A percentile compares a stretch with the other conserved stretches of the same genome.
These are phyloP conservation scores for Fraxinus cuspidata DNA, from an alignment of 257 asterid genomes.

Conservation along the genomic window DNA sequence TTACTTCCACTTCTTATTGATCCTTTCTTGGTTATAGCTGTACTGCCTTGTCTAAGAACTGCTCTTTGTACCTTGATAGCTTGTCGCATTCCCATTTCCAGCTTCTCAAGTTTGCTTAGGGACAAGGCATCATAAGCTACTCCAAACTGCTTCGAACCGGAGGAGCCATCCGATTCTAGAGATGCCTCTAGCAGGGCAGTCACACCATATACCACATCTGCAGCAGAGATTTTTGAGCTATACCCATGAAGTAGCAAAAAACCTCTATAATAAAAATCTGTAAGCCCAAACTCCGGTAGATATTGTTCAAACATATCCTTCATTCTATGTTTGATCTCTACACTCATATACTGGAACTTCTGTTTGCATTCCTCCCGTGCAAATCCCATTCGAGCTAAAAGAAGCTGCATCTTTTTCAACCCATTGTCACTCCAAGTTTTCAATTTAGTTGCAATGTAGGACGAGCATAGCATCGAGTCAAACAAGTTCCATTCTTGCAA, in stretches of 20 bases:
- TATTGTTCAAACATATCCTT: slow-evolving; percentile 92
- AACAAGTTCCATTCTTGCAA: slow-evolving; percentile 98
- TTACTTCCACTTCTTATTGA: slow-evolving; percentile 94
- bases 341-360: slow-evolving; percentile 85
- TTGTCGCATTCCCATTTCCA: slow-evolving; percentile 84
- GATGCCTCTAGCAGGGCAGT: slow-evolving; percentile 86
- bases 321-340: slow-evolving; percentile 82
- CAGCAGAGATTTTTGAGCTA: slow-evolving; percentile 90
- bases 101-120: slow-evolving; percentile 67
- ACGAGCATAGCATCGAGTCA: slow-evolving; percentile 93
- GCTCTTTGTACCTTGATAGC: slow-evolving; percentile 95
- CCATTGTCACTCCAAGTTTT: slow-evolving; percentile 98
- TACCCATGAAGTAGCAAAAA: slow-evolving; percentile 80
- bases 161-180: slow-evolving; percentile 79
- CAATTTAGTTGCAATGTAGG: slow-evolving; percentile 86
- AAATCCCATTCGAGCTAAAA: slow-evolving; percentile 93
- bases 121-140: slow-evolving; percentile 87
- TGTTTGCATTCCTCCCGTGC: slow-evolving; percentile 93
- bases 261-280: slow-evolving; percentile 83
- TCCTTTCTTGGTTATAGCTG: slow-evolving; percentile 89
- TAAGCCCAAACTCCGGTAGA: slow-evolving; percentile 90
- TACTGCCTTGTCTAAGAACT: slow-evolving; percentile 95
- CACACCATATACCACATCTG: slow-evolving; percentile 92
- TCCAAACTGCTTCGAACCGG: slow-evolving; percentile 76
- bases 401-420: slow-evolving; percentile 85